phyloP scores from a whole-genome alignment of 1,284 basidiomycete genomes.

The Sparassis latifolia region DNA sequence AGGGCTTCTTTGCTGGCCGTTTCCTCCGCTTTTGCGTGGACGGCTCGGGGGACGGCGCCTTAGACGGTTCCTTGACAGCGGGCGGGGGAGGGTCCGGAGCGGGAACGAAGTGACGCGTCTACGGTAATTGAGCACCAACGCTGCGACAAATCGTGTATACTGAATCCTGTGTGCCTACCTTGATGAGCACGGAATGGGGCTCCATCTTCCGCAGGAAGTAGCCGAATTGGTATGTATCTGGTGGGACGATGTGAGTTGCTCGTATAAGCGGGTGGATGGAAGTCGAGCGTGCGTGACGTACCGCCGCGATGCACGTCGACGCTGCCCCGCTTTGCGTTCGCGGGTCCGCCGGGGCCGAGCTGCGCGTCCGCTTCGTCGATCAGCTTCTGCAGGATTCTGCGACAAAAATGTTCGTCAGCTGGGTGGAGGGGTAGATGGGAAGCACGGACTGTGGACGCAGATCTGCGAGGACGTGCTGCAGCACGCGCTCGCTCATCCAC shows the following conservation, averaged over 20 bases:
- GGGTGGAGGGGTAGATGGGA: background rate
- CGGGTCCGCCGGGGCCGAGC: conserved; percentile 29
- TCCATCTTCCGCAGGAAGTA: conserved; percentile 76
- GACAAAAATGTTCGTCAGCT: background rate
- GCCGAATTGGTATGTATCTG: conserved; percentile 75
- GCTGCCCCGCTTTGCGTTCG: conserved; percentile 49
- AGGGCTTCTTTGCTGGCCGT: conserved; percentile 8
- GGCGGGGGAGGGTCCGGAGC: conserved; percentile 27
- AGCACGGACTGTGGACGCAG: conserved; percentile 54
- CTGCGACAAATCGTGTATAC: background rate
- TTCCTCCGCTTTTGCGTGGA: conserved; percentile 17
- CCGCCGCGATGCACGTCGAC: conserved; percentile 74
- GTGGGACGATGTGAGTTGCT: too few relatives aligned
- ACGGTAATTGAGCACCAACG: background rate
- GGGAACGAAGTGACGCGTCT: conserved; percentile 53
- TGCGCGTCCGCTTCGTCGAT: conserved; percentile 47
- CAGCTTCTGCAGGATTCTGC: conserved; percentile 62
- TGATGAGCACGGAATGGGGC: conserved; percentile 67
- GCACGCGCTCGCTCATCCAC: conserved; percentile 71
- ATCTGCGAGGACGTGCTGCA: conserved; percentile 69
- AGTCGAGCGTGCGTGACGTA: conserved; percentile 20
- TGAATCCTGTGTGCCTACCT: conserved; percentile 35
- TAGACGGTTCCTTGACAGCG: conserved; percentile 5
- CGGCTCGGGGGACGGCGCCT: conserved; percentile 2
- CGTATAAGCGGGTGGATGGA: too few relatives aligned